Evolutionary conservation across 2,329 filamentous ascomycete species (phyloP).

Genomic region (Alternaria gansuensis): DNA sequence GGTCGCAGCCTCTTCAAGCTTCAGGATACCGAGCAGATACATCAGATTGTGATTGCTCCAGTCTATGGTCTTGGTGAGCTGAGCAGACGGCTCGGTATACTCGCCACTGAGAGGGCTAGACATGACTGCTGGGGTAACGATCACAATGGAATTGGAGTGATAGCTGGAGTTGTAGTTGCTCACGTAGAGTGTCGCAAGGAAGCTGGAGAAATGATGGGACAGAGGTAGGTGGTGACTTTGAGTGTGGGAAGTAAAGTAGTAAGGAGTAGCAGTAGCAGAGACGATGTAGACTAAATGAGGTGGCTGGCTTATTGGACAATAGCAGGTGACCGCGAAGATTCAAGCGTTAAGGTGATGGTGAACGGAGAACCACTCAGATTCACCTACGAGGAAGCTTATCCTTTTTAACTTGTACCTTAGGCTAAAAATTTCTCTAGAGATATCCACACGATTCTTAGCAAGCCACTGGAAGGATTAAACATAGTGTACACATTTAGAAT

Average conservation of each 20-base stretch:
- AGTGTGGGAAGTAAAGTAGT: neutral
- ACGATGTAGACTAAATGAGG: neutral
- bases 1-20: conserved; percentile 18
- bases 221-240: conserved; percentile 1
- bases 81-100: conserved; percentile 4
- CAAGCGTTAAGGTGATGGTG: conserved; percentile 12
- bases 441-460: neutral
- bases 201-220: neutral
- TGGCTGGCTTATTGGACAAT: neutral
- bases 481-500: neutral
- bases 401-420: too few relatives aligned
- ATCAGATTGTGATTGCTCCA: conserved; percentile 32
- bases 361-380: conserved; percentile 9
- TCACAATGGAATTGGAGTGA: neutral
- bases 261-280: neutral
- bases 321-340: conserved; percentile 11
- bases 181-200: neutral
- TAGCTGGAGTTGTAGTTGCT: neutral
- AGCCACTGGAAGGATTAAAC: neutral
- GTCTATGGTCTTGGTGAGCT: conserved; percentile 12
- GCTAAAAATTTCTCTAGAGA: neutral
- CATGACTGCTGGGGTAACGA: neutral
- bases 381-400: neutral
- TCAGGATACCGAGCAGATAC: conserved; percentile 31
- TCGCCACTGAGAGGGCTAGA: conserved; percentile 24